Evolutionary conservation across 2,329 filamentous ascomycete species (phyloP).

Genomic region (Aspergillus neotritici): DNA sequence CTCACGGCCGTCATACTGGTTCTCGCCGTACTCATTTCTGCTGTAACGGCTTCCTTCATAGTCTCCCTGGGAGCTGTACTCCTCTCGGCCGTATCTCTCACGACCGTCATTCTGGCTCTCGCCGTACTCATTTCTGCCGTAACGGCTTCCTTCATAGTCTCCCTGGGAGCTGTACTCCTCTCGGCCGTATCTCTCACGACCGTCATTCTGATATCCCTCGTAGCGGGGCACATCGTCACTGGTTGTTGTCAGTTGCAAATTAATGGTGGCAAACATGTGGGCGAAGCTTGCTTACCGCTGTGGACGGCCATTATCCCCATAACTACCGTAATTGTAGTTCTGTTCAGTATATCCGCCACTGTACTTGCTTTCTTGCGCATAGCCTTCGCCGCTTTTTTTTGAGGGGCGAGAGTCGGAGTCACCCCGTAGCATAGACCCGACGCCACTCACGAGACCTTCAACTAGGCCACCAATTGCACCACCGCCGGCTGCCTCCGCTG

Average conservation of each 20-base stretch:
- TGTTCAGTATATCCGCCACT: slow-evolving; percentile 6
- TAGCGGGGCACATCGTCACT: slow-evolving; percentile 19
- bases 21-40: slow-evolving; percentile 11
- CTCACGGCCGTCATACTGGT: too few relatives aligned
- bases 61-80: not conserved
- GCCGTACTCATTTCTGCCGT: slow-evolving; percentile 8
- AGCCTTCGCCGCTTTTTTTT: not conserved
- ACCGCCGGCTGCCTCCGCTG: slow-evolving; percentile 57
- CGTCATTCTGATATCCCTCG: slow-evolving; percentile 10
- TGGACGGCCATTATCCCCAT: slow-evolving; percentile 2
- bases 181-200: slow-evolving; percentile 12
- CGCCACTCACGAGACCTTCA: slow-evolving; percentile 57
- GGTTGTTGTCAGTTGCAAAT: slow-evolving; percentile 3
- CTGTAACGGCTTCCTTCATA: slow-evolving; percentile 13
- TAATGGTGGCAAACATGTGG: too few relatives aligned
- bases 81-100: slow-evolving; percentile 2
- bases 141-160: slow-evolving; percentile 10
- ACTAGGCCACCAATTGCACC: slow-evolving; percentile 66
- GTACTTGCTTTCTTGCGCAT: slow-evolving; percentile 1
- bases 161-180: not conserved
- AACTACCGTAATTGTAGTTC: slow-evolving; percentile 1
- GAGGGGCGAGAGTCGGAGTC: slow-evolving; percentile 25
- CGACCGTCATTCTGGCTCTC: slow-evolving; percentile 20
- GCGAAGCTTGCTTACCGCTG: too few relatives aligned
- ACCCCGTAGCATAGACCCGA: slow-evolving; percentile 59